Evolutionary conservation across 2,329 filamentous ascomycete genomes (phyloP).

Genomic region (Sporothrix phasma): DNA sequence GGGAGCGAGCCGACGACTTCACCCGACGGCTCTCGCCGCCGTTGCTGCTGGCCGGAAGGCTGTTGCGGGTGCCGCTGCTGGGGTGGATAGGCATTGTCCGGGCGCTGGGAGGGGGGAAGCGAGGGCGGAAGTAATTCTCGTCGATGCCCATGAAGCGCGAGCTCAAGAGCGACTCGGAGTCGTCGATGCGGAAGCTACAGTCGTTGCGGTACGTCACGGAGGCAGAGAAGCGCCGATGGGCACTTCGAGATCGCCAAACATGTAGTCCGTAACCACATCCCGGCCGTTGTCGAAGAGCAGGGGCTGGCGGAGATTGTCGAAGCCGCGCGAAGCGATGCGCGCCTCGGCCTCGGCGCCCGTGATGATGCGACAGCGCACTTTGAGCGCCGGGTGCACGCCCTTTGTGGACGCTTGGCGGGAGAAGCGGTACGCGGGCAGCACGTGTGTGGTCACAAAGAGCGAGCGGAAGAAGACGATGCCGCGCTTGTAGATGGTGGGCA

Average conservation of each 20-base stretch:
- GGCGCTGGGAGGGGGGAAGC: constrained; percentile 42
- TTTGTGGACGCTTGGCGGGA: constrained; percentile 63
- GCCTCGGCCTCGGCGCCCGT: constrained; percentile 42
- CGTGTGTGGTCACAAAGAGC: constrained; percentile 69
- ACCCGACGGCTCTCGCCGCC: constrained; percentile 28
- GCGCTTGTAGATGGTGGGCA: constrained; percentile 94
- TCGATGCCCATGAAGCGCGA: constrained; percentile 89
- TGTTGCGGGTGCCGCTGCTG: constrained; percentile 1
- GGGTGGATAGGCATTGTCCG: constrained; percentile 21
- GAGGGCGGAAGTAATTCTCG: constrained; percentile 76
- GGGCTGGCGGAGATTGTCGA: constrained; percentile 62
- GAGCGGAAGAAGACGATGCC: constrained; percentile 90
- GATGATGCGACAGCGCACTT: constrained; percentile 70
- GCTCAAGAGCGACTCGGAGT: constrained; percentile 81
- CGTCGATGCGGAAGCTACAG: constrained; percentile 83
- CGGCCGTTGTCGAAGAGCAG: constrained; percentile 48
- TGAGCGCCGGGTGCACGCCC: constrained; percentile 55
- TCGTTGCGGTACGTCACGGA: constrained; percentile 78
- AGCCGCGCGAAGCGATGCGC: constrained; percentile 37
- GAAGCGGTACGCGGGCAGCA: constrained; percentile 81
- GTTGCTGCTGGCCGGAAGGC: constrained; percentile 8
- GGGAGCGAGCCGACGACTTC: constrained; percentile 66
- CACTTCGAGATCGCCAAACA: constrained; percentile 75
- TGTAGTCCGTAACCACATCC: constrained; percentile 63
- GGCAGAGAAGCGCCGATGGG: constrained; percentile 72